These are phyloP conservation scores for Rutstroemia sp. DNA, from an alignment of 2,329 filamentous ascomycete species.

Conservation along the genomic window DNA sequence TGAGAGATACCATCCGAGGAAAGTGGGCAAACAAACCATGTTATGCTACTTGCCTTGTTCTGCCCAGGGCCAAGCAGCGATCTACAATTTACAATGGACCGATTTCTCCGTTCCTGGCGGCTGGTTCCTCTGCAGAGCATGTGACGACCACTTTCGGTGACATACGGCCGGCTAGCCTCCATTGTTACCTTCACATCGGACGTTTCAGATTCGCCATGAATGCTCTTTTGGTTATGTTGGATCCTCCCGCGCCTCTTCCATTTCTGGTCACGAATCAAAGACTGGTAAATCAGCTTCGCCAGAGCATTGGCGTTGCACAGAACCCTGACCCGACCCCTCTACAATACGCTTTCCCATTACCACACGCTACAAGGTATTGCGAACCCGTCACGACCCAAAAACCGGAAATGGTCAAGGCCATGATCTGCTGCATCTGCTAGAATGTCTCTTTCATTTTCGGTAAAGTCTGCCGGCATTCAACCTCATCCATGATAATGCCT, in stretches of 20 bases:
- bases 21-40: conserved; percentile 3
- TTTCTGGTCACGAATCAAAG: not conserved
- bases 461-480: conserved; percentile 1
- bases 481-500: not conserved
- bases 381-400: not conserved
- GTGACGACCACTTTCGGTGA: conserved; percentile 2
- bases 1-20: not conserved
- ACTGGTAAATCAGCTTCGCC: not conserved
- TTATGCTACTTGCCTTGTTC: not conserved
- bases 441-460: not conserved
- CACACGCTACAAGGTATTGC: not conserved
- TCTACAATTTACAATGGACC: not conserved
- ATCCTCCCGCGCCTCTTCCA: not conserved
- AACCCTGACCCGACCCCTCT: too few species aligned
- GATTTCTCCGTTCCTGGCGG: not conserved
- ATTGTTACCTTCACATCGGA: not conserved
- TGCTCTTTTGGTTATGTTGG: not conserved
- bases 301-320: too few species aligned
- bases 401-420: not conserved
- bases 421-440: not conserved
- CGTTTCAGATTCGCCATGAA: not conserved
- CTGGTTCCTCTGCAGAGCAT: not conserved
- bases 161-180: not conserved
- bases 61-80: conserved; percentile 1
- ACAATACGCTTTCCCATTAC: too few species aligned